These are phyloP conservation scores for Barnettozyma sucrosica DNA, from an alignment of 805 yeast genomes.

Conservation along the genomic window DNA sequence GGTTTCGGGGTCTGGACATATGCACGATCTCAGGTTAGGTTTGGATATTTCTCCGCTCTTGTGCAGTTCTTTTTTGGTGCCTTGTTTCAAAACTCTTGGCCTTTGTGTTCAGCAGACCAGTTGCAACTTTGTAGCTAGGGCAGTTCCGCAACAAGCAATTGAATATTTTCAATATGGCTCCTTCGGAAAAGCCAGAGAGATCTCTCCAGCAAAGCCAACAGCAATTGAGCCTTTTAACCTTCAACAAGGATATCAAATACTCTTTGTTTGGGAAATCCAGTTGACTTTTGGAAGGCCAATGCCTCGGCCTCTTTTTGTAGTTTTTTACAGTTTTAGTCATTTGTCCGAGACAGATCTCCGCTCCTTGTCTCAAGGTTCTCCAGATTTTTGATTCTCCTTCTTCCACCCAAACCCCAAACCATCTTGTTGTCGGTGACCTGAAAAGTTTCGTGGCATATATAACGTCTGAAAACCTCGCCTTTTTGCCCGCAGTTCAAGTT, in stretches of 20 bases:
- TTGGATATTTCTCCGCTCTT: not conserved
- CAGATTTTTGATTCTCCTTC: not conserved
- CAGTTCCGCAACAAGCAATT: too few relatives aligned
- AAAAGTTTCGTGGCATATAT: not conserved
- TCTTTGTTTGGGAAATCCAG: not conserved
- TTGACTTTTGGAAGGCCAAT: too few relatives aligned
- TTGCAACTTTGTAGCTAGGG: too few relatives aligned
- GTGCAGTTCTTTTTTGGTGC: not conserved
- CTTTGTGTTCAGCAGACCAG: too few relatives aligned
- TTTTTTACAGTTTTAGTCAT: not conserved
- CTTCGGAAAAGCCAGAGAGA: not conserved
- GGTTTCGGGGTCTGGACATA: not conserved
- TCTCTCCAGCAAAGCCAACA: not conserved
- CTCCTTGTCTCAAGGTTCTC: not conserved
- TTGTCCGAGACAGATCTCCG: not conserved
- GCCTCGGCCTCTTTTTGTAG: too few relatives aligned
- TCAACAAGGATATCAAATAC: not conserved
- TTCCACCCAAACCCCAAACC: not conserved
- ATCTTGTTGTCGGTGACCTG: not conserved
- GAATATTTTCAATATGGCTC: too few relatives aligned
- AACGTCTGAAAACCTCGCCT: not conserved
- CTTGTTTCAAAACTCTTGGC: not conserved
- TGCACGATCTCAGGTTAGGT: not conserved
- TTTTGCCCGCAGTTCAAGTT: not conserved
- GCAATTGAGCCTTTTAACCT: not conserved